These are phyloP conservation scores for Aspergillus ostianus DNA, from an alignment of 495 filamentous ascomycete species.

Conservation along the genomic window DNA sequence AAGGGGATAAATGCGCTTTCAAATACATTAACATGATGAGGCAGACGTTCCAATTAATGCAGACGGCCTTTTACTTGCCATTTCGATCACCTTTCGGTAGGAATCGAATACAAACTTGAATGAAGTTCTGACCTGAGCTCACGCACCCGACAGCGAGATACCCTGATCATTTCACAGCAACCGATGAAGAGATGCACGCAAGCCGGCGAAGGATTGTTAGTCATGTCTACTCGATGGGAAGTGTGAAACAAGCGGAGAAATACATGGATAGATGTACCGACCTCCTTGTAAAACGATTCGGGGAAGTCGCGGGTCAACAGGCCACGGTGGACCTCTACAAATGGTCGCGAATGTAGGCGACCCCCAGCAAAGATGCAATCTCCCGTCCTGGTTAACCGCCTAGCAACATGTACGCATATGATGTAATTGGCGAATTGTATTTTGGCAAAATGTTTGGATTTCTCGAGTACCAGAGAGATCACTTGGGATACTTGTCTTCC, in stretches of 20 bases:
- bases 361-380: neutral
- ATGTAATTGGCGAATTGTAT: slow-evolving; percentile 38
- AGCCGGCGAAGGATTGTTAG: slow-evolving; percentile 32
- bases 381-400: neutral
- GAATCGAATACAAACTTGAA: neutral
- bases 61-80: slow-evolving; percentile 22
- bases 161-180: slow-evolving; percentile 19
- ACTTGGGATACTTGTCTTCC: slow-evolving; percentile 20
- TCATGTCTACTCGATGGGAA: slow-evolving; percentile 29
- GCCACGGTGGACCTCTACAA: slow-evolving; percentile 22
- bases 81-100: slow-evolving; percentile 19
- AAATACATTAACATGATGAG: no score
- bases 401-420: slow-evolving; percentile 31
- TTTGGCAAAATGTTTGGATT: slow-evolving; percentile 39
- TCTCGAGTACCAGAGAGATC: slow-evolving; percentile 20
- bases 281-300: slow-evolving; percentile 21
- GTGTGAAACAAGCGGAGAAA: slow-evolving; percentile 26
- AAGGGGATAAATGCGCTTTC: slow-evolving; percentile 19
- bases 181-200: slow-evolving; percentile 27
- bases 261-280: slow-evolving; percentile 28
- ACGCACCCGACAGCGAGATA: slow-evolving; percentile 13
- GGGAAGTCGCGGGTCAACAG: slow-evolving; percentile 21
- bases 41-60: neutral
- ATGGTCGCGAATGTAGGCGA: slow-evolving; percentile 20
- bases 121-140: neutral